Conservation (phyloP, 75 land plant species). For the Picea sitchensis region DNA sequence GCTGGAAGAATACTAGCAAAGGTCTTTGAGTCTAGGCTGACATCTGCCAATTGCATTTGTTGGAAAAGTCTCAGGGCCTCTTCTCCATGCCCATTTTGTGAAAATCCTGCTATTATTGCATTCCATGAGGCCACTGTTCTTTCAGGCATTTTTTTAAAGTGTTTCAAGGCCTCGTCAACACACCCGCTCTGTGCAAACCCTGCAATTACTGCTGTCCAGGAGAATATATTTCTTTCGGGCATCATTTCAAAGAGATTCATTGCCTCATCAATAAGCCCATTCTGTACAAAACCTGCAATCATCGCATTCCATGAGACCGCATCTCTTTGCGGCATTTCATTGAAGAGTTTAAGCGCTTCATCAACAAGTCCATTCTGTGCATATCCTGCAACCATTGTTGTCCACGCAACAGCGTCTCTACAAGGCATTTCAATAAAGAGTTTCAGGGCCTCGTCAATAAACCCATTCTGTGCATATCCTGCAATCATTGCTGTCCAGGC, state of each 20-base stretch:
- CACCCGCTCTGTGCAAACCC: slow-evolving; percentile 28
- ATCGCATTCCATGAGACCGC: slow-evolving; percentile 59
- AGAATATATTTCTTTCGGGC: slow-evolving; percentile 33
- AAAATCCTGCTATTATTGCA: slow-evolving; percentile 51
- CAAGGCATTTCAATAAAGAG: slow-evolving; percentile 22
- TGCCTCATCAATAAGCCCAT: slow-evolving; percentile 23
- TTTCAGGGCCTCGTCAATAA: slow-evolving; percentile 31
- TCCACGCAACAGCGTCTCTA: too few species aligned
- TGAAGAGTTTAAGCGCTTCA: slow-evolving; percentile 39
- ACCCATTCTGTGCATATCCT: slow-evolving; percentile 29
- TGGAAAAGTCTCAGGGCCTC: slow-evolving; percentile 33
- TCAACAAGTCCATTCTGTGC: not conserved
- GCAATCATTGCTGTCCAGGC: slow-evolving; percentile 50
- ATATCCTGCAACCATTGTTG: slow-evolving; percentile 22
- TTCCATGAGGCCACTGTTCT: slow-evolving; percentile 48
- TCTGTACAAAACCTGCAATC: slow-evolving; percentile 50
- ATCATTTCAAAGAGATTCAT: slow-evolving; percentile 28
- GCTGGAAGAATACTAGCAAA: slow-evolving; percentile 39
- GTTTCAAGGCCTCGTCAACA: slow-evolving; percentile 31
- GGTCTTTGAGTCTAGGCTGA: slow-evolving; percentile 35
- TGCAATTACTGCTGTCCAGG: slow-evolving; percentile 58
- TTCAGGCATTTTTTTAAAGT: slow-evolving; percentile 28
- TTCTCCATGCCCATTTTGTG: slow-evolving; percentile 22
- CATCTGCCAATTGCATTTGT: slow-evolving; percentile 29
- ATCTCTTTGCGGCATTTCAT: slow-evolving; percentile 32